Evolutionary conservation across 208 protist genomes (phyloP), one percentile per base, ranked within the genome.

Genomic region (Wallacemonas rigidus): DNA sequence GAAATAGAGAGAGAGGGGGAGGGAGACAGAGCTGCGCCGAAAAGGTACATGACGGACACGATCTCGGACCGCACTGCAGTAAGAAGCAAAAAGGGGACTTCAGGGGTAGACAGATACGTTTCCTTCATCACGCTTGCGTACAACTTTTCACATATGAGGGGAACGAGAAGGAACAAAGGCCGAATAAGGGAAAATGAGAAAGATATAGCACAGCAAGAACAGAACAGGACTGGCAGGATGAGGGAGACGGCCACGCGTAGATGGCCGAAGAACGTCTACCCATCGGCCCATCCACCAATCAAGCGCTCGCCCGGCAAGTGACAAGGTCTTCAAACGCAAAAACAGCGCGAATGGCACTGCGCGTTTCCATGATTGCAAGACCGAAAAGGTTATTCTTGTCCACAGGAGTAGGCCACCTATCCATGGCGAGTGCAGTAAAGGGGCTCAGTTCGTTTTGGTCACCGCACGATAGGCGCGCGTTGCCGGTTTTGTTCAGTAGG

Each of bases 321-420:
- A 63, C 39, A 63, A 65, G 12, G 40, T 65, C 60, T 26, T 65
- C 40, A 36, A 51, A 65, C 2, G 60, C 60, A 50, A 65, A 65
- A 4, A 65, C 60, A 35, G 4, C 3, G 26, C 60, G 60, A 50
- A 65, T 65, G 2, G 60, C 5, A 4, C 6, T 17, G 15, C 60
- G 60, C 9, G 60, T 41, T 3, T 7, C 6, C 60, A 65, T 65
- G 41, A 65, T 38, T 0, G 60, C 60, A 6, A 53, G 44, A 5
- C 60, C 60, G 39, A 65, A 65, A 3, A 65, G 4, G 60, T 65
- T 65, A 5, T 65, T 12, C 8, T 50, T 6, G 45, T 50, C 6
- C 45, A 12, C 45, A 12, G 45, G 6, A 0, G 0, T 50, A 14
- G 45, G 45, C 60, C 60, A 48, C n/a, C 8, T 65, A 8, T 63